Evolutionary conservation across 805 yeast genomes (phyloP), one percentile per base, ranked within the genome.

Genomic region (Zygosaccharomyces bisporus): DNA sequence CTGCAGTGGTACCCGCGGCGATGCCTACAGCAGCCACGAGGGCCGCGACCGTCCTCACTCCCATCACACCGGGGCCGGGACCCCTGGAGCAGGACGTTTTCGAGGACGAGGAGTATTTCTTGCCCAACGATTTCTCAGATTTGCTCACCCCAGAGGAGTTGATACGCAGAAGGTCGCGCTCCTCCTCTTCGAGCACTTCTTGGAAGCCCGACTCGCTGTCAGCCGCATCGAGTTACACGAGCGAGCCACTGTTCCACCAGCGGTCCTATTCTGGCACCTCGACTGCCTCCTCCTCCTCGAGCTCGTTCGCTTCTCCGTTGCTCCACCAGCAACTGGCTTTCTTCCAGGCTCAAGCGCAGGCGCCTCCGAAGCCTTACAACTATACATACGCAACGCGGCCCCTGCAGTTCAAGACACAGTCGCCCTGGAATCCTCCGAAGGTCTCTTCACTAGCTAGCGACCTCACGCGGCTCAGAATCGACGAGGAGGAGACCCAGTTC

Each of bases 111-210:
- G 90, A 86, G 52, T 95, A 86, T 58, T 84, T 79, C 54, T 84
- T 89, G 3, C 97, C 97, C 1, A 80, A 83, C 4, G 78, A 90
- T 21, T 67, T 89, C 30, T 77, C 82, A n/a, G 95, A 87, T 52
- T 68, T 88, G 39, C 67, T 90, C 39, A 86, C 95, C 0, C 95
- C 95, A 0, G 85, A 79, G 52, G 96, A 89, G 59, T 64, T 84
- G 16, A 70, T 82, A 54, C 73, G 96, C 36, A 79, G 88, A 48
- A 74, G 72, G 40, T 81, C 89, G 8, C 71, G 87, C 46, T 73
- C 79, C 3, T 56, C 65, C 17, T 44, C 46, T 9, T 8, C 41
- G 6, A 34, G 46, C 13, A 27, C 39, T 37, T 47, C 50, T 31
- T 24, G 41, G 30, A 44, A 34, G 43, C 40, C 32, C 13, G 41